Evolutionary conservation across 257 asterid genomes (phyloP), one percentile per base, ranked within the genome.

Genomic region (Coffea eugenioides): DNA sequence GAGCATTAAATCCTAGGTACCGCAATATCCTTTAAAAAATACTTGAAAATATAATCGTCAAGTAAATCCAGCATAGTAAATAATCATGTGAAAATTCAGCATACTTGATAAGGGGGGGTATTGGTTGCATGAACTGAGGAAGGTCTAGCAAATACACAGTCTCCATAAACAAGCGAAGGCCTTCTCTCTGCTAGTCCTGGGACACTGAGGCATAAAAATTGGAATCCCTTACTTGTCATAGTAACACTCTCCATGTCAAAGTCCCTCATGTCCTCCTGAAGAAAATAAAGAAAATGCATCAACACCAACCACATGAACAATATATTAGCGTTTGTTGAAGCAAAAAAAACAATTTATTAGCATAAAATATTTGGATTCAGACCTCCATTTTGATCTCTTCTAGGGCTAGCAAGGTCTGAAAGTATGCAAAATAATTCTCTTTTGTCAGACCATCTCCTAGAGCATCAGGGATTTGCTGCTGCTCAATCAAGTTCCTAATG

Each of bases 311-410:
- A 71, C 77, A 76, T 21, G 64, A 51, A 23, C 39, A 12, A 56
- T 27, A 34, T 71, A 52, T 84, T 51, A 72, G 81, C 77, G 56
- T 48, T 31, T 31, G 34, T 31, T 31, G 34, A 31, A 31, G 34
- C 0, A 31, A 31, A 31, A 31, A 31, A 31, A 51, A 23, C 39
- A 12, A 56, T 27, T 41, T 71, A 52, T 84, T 51, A 72, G 81
- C 77, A 62, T 48, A 56, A 79, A 77, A 71, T 71, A 73, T 64
- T 54, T 25, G 12, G 41, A 78, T 78, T 39, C 82, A 52, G 12
- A 94, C 99, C 99, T 96, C 98, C 89, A 94, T 82, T 87, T 96
- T 94, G 52, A 96, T 90, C 85, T 96, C 99, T 86, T 96, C 99
- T 92, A 96, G 90, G 49, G 87, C 90, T 12, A 92, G 79, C 81